Evolutionary conservation across 2,329 filamentous ascomycete species (phyloP), one percentile per base, ranked within the genome.

Genomic region (Microsporum ferrugineum): DNA sequence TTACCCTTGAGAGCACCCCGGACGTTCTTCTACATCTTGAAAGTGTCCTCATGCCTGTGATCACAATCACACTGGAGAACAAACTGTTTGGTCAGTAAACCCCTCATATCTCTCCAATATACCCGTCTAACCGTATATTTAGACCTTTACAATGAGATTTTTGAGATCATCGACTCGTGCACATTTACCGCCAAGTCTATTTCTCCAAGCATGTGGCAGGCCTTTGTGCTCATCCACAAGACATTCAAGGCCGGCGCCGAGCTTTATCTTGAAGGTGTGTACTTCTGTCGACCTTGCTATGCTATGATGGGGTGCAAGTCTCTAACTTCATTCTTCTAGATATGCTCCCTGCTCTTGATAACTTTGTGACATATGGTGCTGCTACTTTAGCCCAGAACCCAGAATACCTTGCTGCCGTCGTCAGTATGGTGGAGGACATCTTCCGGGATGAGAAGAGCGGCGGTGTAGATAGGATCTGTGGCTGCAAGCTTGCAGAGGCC

Each of bases 151-250:
- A 99, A 97, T 72, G 94, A 99, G 73, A 85, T 97, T 3, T 99
- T 99, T 68, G 94, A 99, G 76, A 99, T 99, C 68, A 95, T 99
- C 68, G 94, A 99, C 74, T 96, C 91, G 80, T 99, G 94, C 80
- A 99, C 94, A 5, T 99, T 97, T 73, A 90, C 94, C 8, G 92
- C 94, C 64, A 99, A 97, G 80, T 84, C 84, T 62, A 97, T 99
- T 67, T 96, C 94, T 0, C 85, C 88, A 7, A 95, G 89, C 47
- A 99, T 99, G 94, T 99, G 94, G 94, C 87, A 92, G 75, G 92
- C 94, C 1, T 99, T 99, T 72, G 91, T 96, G 77, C 82, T 97
- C 51, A 95, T 99, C 65, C 92, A 97, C 76, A 85, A 89, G 66
- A 96, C 92, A 0, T 99, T 99, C 80, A 97, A 97, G 78, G 88